Percentiles rank a stretch among this genome's conserved stretches.
Conservation (phyloP, 257 asterid genomes). For the Lithospermum erythrorhizon region DNA sequence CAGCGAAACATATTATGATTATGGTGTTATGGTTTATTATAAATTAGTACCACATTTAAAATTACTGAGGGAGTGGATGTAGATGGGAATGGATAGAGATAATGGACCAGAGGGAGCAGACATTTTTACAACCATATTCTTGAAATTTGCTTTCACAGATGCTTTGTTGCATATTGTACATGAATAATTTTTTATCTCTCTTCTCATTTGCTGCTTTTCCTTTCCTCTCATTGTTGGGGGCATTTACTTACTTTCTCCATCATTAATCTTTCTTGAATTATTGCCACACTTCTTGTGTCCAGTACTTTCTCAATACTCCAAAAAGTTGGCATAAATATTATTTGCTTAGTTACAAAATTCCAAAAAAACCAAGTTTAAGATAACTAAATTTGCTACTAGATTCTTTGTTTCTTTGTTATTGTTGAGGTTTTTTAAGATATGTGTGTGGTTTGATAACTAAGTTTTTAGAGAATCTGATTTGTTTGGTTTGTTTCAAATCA, state of each 20-base stretch:
- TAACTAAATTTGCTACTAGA: conserved; percentile 16
- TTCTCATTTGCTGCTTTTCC: conserved; percentile 10
- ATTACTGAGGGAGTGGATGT: conserved; percentile 48
- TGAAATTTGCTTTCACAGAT: conserved; percentile 69
- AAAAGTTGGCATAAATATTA: conserved; percentile 15
- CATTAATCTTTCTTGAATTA: conserved; percentile 22
- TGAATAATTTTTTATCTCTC: conserved; percentile 14
- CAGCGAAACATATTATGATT: no score
- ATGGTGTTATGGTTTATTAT: no score
- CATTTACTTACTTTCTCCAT: conserved; percentile 34
- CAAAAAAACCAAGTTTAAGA: conserved; percentile 18
- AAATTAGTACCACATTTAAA: no score
- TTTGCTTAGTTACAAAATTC: conserved; percentile 12
- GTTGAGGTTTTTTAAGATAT: conserved; percentile 1
- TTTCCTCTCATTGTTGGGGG: conserved; percentile 19
- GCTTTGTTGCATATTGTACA: conserved; percentile 58
- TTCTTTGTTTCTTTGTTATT: conserved; percentile 10
- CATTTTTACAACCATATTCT: conserved; percentile 78
- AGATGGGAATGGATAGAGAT: conserved; percentile 48
- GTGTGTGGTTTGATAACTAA: conserved; percentile 24
- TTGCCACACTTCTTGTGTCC: conserved; percentile 11
- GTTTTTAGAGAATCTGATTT: conserved; percentile 32
- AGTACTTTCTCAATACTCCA: conserved; percentile 3
- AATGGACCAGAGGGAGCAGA: conserved; percentile 69
- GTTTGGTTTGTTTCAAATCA: conserved; percentile 31